phyloP scores from a whole-genome alignment of 805 yeast genomes.

The Komagataella pastoris region DNA sequence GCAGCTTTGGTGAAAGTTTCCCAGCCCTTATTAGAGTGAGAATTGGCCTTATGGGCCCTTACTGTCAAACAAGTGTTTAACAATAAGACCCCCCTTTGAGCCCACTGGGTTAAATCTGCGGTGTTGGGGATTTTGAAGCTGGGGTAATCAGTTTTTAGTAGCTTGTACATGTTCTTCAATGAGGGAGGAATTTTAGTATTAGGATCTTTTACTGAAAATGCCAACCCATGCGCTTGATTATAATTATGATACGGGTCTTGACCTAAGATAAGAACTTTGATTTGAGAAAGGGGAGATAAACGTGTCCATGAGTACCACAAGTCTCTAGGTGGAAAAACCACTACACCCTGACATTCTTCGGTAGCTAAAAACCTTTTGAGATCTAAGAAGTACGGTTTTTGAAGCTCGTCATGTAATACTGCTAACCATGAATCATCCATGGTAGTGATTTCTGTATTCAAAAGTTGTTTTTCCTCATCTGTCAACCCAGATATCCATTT shows the following conservation, averaged over 20 bases:
- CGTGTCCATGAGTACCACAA: slow-evolving; percentile 90
- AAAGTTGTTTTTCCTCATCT: slow-evolving; percentile 33
- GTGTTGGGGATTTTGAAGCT: slow-evolving; percentile 47
- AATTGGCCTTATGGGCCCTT: slow-evolving; percentile 83
- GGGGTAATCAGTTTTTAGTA: slow-evolving; percentile 53
- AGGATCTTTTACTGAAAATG: slow-evolving; percentile 82
- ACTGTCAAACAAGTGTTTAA: slow-evolving; percentile 86
- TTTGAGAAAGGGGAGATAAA: slow-evolving; percentile 60
- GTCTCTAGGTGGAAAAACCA: slow-evolving; percentile 65
- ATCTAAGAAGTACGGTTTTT: slow-evolving; percentile 71
- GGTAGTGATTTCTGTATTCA: slow-evolving; percentile 54
- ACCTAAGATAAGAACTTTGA: slow-evolving; percentile 75
- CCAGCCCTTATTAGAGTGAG: slow-evolving; percentile 90
- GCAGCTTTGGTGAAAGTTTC: slow-evolving; percentile 74
- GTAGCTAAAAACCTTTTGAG: slow-evolving; percentile 49
- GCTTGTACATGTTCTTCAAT: slow-evolving; percentile 73
- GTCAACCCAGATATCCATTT: slow-evolving; percentile 37
- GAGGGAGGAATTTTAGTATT: slow-evolving; percentile 79
- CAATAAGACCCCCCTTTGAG: slow-evolving; percentile 74
- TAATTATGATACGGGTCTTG: slow-evolving; percentile 94
- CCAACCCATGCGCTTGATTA: slow-evolving; percentile 94
- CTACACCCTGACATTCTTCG: slow-evolving; percentile 29
- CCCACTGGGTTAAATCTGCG: slow-evolving; percentile 75
- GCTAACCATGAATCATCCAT: slow-evolving; percentile 73
- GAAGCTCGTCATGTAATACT: slow-evolving; percentile 53